Conservation (phyloP, 148 eudicot species). For the Euryodendron excelsum region DNA sequence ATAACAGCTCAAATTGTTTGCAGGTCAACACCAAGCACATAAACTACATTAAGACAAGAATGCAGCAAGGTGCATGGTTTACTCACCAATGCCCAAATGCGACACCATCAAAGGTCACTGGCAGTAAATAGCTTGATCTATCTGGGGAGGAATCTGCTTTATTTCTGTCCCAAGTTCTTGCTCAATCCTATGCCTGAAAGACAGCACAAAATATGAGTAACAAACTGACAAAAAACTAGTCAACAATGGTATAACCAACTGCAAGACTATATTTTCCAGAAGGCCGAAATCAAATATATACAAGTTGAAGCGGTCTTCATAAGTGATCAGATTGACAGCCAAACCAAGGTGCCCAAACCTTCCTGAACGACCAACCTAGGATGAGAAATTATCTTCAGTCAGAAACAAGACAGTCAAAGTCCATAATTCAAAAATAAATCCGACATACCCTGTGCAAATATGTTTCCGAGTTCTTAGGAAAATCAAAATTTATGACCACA, state of each 20-base stretch:
- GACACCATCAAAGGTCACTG: slow-evolving; percentile 26
- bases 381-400: not conserved
- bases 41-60: not conserved
- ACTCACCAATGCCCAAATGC: not conserved
- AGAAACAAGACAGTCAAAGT: not conserved
- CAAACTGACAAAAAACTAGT: not conserved
- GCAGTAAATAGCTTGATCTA: slow-evolving; percentile 73
- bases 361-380: slow-evolving; percentile 85
- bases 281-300: slow-evolving; percentile 24
- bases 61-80: not conserved
- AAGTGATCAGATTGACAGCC: slow-evolving; percentile 83
- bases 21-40: not conserved
- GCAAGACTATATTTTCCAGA: not conserved
- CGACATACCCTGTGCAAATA: slow-evolving; percentile 78
- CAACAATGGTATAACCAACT: not conserved
- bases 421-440: not conserved
- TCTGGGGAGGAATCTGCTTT: slow-evolving; percentile 76
- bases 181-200: slow-evolving; percentile 73
- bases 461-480: slow-evolving; percentile 79
- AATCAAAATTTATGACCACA: slow-evolving; percentile 82
- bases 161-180: slow-evolving; percentile 89
- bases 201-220: not conserved
- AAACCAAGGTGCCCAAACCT: slow-evolving; percentile 89
- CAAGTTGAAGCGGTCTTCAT: slow-evolving; percentile 83
- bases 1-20: not conserved